A percentile compares a stretch with the other conserved stretches of the same genome.
phyloP scores from a whole-genome alignment of 2,329 filamentous ascomycete species.

The Colletotrichum aenigma region DNA sequence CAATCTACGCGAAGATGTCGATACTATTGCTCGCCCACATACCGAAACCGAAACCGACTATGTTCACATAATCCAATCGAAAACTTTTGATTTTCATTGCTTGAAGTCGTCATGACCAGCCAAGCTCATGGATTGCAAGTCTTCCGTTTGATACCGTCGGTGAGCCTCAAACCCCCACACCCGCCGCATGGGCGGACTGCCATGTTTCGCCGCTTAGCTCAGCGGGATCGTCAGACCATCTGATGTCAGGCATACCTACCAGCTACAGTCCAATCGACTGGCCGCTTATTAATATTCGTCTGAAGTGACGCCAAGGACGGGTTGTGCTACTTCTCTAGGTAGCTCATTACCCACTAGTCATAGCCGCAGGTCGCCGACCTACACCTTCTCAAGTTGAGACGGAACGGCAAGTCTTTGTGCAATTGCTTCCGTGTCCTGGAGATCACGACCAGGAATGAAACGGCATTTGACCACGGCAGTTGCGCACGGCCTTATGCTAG shows the following conservation, averaged over 20 bases:
- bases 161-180: not conserved
- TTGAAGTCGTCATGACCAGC: not conserved
- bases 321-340: not conserved
- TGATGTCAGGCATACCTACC: not conserved
- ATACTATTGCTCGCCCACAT: not conserved
- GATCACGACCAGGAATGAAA: not conserved
- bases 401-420: not conserved
- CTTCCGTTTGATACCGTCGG: not conserved
- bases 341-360: not conserved
- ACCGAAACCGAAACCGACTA: not conserved
- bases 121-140: not conserved
- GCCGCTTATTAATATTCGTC: not conserved
- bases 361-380: not conserved
- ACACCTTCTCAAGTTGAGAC: not conserved
- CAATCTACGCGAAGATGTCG: not conserved
- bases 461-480: not conserved
- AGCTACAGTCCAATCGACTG: not conserved
- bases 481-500: not conserved
- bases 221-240: not conserved
- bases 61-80: not conserved
- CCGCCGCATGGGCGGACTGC: not conserved
- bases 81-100: not conserved
- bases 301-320: not conserved
- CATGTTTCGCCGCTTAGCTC: not conserved
- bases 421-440: not conserved